Evolutionary conservation across 2,329 filamentous ascomycete species (phyloP), one percentile per base, ranked within the genome.

Genomic region (Neofusicoccum ribis): DNA sequence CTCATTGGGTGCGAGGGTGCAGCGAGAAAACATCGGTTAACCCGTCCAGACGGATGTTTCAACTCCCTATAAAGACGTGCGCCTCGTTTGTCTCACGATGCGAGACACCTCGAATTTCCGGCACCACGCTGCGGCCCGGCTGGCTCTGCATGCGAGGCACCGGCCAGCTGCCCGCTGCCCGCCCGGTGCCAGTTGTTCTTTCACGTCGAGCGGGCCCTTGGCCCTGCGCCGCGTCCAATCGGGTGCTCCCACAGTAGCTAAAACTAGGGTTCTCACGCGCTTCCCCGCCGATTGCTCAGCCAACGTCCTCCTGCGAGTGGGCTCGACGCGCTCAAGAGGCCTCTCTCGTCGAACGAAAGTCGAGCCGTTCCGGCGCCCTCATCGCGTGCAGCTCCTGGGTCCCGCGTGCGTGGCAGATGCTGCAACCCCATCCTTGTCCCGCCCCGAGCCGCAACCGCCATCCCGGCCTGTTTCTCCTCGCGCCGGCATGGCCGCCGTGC

Each of bases 251-350:
- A 47, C 27, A 36, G 43, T 46, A 47, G 56, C 43, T 60, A 23
- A 46, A 36, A 34, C 54, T 60, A 60, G 56, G 56, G 27, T 47
- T 20, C 56, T 44, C 56, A 47, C 56, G 56, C 56, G 56, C 56
- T 60, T 60, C 56, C 56, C 56, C 56, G 56, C 56, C 43, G 56
- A 60, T 47, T 60, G 56, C 56, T 59, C 54, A 39, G 56, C 56
- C 56, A 60, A 60, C 56, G 56, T 60, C 56, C 31, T 44, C 56
- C 31, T 44, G 54, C 54, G 54, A 46, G 54, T 59, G 54, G 54
- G 52, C 52, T 56, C 52, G 20, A 39, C 54, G 54, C 54, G n/a
- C 39, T 17, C 54, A n/a, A 31, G 39, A 56, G n/a, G 39, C 54
- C 54, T 44, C 39, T 59, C 54, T 44, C 23, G 54, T 44, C 41